phyloP scores from a whole-genome alignment of 2,329 filamentous ascomycete genomes.

The Rhexocercosporidium sp. region DNA sequence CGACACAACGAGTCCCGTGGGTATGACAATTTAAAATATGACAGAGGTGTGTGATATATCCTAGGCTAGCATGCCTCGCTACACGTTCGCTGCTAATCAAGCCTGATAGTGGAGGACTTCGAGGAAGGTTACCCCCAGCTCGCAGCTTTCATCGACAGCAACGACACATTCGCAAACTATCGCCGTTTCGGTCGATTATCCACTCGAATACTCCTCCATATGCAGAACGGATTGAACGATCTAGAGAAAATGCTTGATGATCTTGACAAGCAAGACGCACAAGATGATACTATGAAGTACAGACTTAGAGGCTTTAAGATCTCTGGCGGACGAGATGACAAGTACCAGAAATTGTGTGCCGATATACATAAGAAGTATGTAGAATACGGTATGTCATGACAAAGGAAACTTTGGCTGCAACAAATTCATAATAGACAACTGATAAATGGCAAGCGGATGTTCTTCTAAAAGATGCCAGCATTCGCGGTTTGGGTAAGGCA shows the following conservation, averaged over 20 bases:
- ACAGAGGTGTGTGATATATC: not conserved
- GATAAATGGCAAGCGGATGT: conserved; percentile 6
- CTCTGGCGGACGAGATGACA: not conserved
- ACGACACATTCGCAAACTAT: conserved; percentile 14
- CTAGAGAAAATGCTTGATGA: conserved; percentile 16
- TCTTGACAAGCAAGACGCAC: conserved; percentile 19
- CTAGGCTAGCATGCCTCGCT: not conserved
- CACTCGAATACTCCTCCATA: conserved; percentile 14
- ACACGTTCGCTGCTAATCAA: not conserved
- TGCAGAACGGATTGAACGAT: conserved; percentile 17
- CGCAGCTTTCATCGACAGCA: conserved; percentile 16
- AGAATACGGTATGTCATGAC: conserved; percentile 18
- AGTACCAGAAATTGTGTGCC: not conserved
- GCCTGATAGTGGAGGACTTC: not conserved
- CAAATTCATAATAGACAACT: not conserved
- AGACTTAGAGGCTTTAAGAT: not conserved
- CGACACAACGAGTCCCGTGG: not conserved
- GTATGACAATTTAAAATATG: not conserved
- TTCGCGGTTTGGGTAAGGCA: conserved; percentile 3
- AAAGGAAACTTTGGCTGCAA: too few relatives aligned
- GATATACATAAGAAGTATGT: conserved; percentile 2
- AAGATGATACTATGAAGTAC: not conserved
- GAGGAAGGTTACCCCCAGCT: conserved; percentile 22
- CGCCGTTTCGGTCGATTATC: conserved; percentile 20
- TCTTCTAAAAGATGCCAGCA: not conserved